phyloP scores from a whole-genome alignment of 192 early-diverging fungal species.

The Pilobolus umbonatus region DNA sequence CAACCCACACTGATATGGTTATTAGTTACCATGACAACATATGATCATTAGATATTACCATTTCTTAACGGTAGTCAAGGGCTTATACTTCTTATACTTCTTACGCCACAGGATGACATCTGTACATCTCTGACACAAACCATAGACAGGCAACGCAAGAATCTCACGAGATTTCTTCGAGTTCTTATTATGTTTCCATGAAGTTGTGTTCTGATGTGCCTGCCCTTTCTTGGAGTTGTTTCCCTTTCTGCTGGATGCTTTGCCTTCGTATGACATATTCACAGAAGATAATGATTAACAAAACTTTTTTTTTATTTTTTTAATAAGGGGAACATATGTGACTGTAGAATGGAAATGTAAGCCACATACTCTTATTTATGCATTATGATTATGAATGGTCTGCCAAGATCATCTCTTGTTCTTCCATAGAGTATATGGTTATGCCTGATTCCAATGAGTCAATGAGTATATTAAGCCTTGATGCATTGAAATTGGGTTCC shows the following conservation, averaged over 20 bases:
- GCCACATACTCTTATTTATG: too few species aligned
- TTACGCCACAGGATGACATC: constrained; percentile 82
- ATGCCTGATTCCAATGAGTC: constrained; percentile 40
- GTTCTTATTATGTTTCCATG: constrained; percentile 84
- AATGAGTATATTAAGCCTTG: constrained; percentile 33
- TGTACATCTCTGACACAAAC: constrained; percentile 71
- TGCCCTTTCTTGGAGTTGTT: constrained; percentile 71
- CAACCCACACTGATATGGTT: constrained; percentile 45
- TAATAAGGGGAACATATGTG: too few species aligned
- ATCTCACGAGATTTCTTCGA: constrained; percentile 76
- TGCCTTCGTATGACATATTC: constrained; percentile 39
- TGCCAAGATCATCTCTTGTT: constrained; percentile 28
- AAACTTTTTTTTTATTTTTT: too few species aligned
- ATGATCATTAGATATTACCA: constrained; percentile 54
- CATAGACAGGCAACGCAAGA: constrained; percentile 70
- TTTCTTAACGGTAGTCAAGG: constrained; percentile 84
- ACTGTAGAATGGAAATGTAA: too few species aligned
- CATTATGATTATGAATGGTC: constrained; percentile 1
- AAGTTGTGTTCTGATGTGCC: constrained; percentile 86
- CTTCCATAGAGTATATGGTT: constrained; percentile 33
- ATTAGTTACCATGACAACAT: constrained; percentile 9
- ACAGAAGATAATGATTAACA: neutral
- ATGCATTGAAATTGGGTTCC: constrained; percentile 26
- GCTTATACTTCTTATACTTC: constrained; percentile 96
- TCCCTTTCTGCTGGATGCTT: constrained; percentile 46